Evolutionary conservation across 257 asterid species (phyloP).

Genomic region (Euphrasia confusa): DNA sequence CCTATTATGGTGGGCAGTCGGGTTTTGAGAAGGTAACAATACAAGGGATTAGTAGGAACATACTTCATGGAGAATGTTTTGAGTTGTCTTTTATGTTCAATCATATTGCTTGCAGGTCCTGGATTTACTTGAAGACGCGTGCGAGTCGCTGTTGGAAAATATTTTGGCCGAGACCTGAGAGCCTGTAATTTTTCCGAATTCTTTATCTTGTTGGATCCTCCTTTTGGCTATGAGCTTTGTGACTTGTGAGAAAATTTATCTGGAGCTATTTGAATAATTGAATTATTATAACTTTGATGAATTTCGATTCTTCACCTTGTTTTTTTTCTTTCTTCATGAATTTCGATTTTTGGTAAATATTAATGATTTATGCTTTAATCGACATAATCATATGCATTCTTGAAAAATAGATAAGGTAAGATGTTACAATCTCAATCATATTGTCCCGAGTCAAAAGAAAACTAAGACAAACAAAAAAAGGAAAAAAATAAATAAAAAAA

Average conservation of each 20-base stretch:
- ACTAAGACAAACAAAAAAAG: background rate
- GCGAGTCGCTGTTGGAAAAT: constrained; percentile 63
- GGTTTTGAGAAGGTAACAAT: constrained; percentile 72
- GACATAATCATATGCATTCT: background rate
- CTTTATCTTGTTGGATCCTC: background rate
- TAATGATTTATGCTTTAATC: too few species aligned
- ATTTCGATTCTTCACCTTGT: too few species aligned
- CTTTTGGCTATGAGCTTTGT: too few species aligned
- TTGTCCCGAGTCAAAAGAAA: background rate
- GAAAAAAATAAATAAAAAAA: background rate
- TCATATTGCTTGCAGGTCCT: constrained; percentile 48
- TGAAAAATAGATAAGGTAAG: background rate
- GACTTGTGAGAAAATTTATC: too few species aligned
- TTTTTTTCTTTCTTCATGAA: too few species aligned
- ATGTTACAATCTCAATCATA: too few species aligned
- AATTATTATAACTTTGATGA: too few species aligned
- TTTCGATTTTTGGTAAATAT: too few species aligned
- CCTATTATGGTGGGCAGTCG: constrained; percentile 67
- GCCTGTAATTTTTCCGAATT: background rate
- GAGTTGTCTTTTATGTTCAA: too few species aligned
- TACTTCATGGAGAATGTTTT: too few species aligned
- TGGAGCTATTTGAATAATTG: background rate
- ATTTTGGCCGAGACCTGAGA: constrained; percentile 28
- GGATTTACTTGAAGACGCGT: constrained; percentile 87
- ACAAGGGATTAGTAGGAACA: background rate